Percentiles rank a stretch among this genome's conserved stretches.
phyloP scores from a whole-genome alignment of 176 grass and related monocot genomes.

The Cocos nucifera region DNA sequence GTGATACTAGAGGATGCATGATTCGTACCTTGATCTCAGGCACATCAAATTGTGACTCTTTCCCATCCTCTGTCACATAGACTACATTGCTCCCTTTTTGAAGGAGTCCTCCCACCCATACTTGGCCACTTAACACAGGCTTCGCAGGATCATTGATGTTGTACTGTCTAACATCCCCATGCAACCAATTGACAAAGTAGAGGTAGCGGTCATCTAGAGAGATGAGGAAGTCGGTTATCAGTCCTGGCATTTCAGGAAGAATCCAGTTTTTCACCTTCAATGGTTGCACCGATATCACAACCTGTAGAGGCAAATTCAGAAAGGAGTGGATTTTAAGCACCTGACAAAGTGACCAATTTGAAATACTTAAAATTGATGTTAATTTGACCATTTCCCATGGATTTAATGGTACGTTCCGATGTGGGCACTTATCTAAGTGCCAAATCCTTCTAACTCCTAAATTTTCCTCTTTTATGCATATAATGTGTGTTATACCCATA shows the following conservation, averaged over 20 bases:
- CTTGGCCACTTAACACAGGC: constrained; percentile 72
- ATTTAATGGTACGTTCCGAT: too few species aligned
- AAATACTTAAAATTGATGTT: too few species aligned
- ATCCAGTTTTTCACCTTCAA: constrained; percentile 87
- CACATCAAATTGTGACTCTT: constrained; percentile 69
- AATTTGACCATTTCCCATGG: too few species aligned
- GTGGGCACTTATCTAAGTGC: too few species aligned
- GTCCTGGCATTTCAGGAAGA: constrained; percentile 85
- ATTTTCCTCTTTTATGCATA: too few species aligned
- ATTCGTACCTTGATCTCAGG: constrained; percentile 59
- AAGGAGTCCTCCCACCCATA: constrained; percentile 87
- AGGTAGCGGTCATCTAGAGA: constrained; percentile 84
- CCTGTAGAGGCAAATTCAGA: constrained; percentile 18
- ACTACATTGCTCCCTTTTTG: constrained; percentile 66
- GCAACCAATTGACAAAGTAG: constrained; percentile 95
- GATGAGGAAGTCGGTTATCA: constrained; percentile 90
- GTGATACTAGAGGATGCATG: neutral
- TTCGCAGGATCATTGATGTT: constrained; percentile 87
- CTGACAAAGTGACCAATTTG: too few species aligned
- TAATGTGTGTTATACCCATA: too few species aligned
- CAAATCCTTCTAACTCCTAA: too few species aligned
- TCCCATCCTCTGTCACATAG: constrained; percentile 52
- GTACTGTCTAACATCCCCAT: constrained; percentile 96
- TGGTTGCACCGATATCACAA: constrained; percentile 62
- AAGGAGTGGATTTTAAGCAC: too few species aligned